Conservation (phyloP, 805 yeast species). For the Barnettozyma populi region DNA sequence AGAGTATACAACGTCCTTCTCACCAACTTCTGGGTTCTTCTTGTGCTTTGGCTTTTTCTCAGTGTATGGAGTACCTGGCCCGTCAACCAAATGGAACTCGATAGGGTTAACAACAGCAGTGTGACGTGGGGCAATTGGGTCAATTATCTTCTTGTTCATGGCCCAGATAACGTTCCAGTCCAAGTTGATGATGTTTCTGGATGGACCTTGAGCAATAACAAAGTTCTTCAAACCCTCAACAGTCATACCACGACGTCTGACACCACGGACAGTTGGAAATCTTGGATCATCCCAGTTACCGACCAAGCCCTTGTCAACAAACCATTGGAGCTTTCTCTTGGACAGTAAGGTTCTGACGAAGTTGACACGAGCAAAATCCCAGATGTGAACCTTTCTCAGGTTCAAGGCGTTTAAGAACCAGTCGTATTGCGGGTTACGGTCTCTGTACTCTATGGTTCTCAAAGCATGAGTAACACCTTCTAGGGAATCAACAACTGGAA, state of each 20-base stretch:
- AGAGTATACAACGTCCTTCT: conserved; percentile 66
- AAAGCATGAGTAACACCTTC: conserved; percentile 98
- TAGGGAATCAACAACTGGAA: conserved; percentile 88
- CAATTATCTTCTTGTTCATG: conserved; percentile 92
- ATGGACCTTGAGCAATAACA: conserved; percentile 94
- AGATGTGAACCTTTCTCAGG: conserved; percentile 88
- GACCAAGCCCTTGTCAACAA: conserved; percentile 87
- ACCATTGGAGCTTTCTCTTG: conserved; percentile 98
- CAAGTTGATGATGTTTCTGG: conserved; percentile 90
- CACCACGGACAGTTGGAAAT: conserved; percentile 99
- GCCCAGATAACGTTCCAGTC: conserved; percentile 99
- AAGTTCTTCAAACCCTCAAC: conserved; percentile 95
- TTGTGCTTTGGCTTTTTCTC: conserved; percentile 91
- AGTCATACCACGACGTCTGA: conserved; percentile 99
- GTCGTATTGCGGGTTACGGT: conserved; percentile 95
- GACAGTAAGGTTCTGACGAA: conserved; percentile 92
- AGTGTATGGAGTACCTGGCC: conserved; percentile 53
- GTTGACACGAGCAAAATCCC: conserved; percentile 98
- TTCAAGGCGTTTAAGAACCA: conserved; percentile 85
- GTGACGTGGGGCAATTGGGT: conserved; percentile 94
- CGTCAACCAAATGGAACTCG: conserved; percentile 58
- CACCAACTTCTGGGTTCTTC: conserved; percentile 84
- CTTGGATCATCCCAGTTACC: conserved; percentile 98
- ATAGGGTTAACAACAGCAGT: conserved; percentile 80
- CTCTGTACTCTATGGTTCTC: conserved; percentile 98